Evolutionary conservation across 495 filamentous ascomycete species (phyloP).

Genomic region (Aspergillus leporis): DNA sequence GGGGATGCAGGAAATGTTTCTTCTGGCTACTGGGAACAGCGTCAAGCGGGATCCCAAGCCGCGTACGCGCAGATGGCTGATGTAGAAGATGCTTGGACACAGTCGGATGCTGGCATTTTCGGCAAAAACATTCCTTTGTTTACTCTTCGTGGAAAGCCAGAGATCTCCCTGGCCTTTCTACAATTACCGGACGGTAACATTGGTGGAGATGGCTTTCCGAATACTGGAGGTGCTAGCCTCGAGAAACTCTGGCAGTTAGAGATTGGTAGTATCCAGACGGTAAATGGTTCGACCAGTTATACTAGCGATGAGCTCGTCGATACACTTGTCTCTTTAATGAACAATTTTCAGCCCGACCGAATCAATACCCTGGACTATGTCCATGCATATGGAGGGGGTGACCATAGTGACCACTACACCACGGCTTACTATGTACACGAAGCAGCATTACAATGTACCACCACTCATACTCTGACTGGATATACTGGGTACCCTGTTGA

Average conservation of each 20-base stretch:
- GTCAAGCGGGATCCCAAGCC: conserved; percentile 12
- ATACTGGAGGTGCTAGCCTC: conserved; percentile 14
- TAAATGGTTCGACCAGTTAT: conserved; percentile 17
- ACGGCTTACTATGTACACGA: conserved; percentile 12
- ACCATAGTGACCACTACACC: conserved; percentile 24
- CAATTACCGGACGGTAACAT: conserved; percentile 21
- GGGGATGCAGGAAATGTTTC: conserved; percentile 61
- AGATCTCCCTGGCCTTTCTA: conserved; percentile 19
- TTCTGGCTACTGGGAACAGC: conserved; percentile 15
- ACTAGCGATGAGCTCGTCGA: conserved; percentile 13
- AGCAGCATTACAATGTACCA: neutral
- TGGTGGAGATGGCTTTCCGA: conserved; percentile 14
- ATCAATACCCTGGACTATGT: conserved; percentile 19
- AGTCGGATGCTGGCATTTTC: conserved; percentile 7
- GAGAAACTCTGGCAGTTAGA: conserved; percentile 18
- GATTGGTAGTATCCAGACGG: conserved; percentile 10
- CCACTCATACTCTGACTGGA: conserved; percentile 7
- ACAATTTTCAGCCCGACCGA: conserved; percentile 14
- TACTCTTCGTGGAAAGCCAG: conserved; percentile 7
- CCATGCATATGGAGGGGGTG: conserved; percentile 12
- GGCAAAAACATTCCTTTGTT: conserved; percentile 16
- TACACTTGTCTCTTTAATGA: conserved; percentile 9
- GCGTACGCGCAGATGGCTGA: conserved; percentile 21
- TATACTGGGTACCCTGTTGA: conserved; percentile 21
- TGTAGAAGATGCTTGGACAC: conserved; percentile 13